Evolutionary conservation across 1,284 basidiomycete species (phyloP), one percentile per base, ranked within the genome.

Genomic region (Austropuccinia psidii): DNA sequence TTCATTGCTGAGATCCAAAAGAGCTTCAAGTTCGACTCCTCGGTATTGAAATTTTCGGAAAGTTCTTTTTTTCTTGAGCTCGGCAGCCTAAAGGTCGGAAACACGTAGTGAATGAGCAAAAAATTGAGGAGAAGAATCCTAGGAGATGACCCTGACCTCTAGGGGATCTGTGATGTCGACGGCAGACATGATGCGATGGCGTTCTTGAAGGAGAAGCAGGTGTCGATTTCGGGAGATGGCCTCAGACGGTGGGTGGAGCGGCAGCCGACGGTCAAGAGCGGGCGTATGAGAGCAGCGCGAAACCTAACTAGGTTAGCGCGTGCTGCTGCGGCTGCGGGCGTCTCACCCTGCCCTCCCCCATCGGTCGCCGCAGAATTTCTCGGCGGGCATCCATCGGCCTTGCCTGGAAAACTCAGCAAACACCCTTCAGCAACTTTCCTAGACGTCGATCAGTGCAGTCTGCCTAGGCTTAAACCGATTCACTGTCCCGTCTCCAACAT

Each of bases 141-240:
- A 41, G 47, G 8, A 13, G 37, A 8, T 4, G 37, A 43, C 24
- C 21, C 68, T 8, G 92, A 82, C 90, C 83, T 55, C 37, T 82
- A 87, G 82, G 80, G 91, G 90, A 83, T 93, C 91, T 82, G 92
- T 94, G 80, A 91, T 84, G 72, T 84, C 84, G 79, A 85, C 82
- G 82, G 91, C 90, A 83, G 90, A 89, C 90, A 73, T 74, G 49
- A 45, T 66, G 19, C 29, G 90, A 76, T 29, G 41, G 37, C 49
- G 52, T 11, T 27, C 74, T 33, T n/a, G 45, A 31, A 29, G 37
- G 33, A 45, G 35, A 21, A 6, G 31, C 21, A 27, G 35, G 55
- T 24, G 57, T 17, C 3, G 29, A 5, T 24, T 19, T 33, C 6
- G 15, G n/a, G 11, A 50, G 8, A 15, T 37, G 29, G 31, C 33